Percentiles rank a stretch among this genome's conserved stretches.
phyloP scores from a whole-genome alignment of 768 basidiomycete genomes.

The Favolaschia claudopus region DNA sequence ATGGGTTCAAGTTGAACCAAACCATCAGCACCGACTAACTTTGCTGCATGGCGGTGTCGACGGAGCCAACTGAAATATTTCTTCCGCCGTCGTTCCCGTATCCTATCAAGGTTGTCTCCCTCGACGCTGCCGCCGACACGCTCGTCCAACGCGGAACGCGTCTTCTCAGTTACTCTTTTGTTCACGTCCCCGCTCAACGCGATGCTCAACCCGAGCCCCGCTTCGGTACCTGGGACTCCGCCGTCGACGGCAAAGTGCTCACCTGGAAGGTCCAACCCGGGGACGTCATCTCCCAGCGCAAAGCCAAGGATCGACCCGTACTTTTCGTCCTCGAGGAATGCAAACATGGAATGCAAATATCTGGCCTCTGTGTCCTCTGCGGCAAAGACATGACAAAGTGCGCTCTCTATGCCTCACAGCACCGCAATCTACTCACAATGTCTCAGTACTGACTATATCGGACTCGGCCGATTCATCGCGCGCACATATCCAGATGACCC shows the following conservation, averaged over 20 bases:
- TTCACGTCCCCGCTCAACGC: slow-evolving; percentile 55
- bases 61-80: slow-evolving; percentile 79
- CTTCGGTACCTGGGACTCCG: slow-evolving; percentile 91
- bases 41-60: too few relatives aligned
- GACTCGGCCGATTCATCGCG: slow-evolving; percentile 86
- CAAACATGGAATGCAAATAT: slow-evolving; percentile 92
- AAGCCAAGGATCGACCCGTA: slow-evolving; percentile 66
- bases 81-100: slow-evolving; percentile 84
- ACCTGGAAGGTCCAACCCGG: slow-evolving; percentile 74
- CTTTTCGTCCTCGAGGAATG: slow-evolving; percentile 88
- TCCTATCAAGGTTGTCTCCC: slow-evolving; percentile 82
- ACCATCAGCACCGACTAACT: not conserved
- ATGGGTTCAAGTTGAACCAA: not conserved
- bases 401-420: slow-evolving; percentile 34
- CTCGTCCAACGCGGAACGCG: slow-evolving; percentile 74
- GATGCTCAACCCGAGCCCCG: slow-evolving; percentile 67
- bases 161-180: slow-evolving; percentile 86
- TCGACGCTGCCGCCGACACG: slow-evolving; percentile 57
- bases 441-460: slow-evolving; percentile 80
- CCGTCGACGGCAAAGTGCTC: slow-evolving; percentile 80
- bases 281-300: slow-evolving; percentile 66
- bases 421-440: slow-evolving; percentile 24
- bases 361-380: slow-evolving; percentile 92
- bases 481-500: slow-evolving; percentile 93
- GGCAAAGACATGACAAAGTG: slow-evolving; percentile 96